A percentile compares a stretch with the other conserved stretches of the same genome.
Evolutionary conservation across 352 stramenopile species (phyloP).

Genomic region (Globisporangium iwayamae): DNA sequence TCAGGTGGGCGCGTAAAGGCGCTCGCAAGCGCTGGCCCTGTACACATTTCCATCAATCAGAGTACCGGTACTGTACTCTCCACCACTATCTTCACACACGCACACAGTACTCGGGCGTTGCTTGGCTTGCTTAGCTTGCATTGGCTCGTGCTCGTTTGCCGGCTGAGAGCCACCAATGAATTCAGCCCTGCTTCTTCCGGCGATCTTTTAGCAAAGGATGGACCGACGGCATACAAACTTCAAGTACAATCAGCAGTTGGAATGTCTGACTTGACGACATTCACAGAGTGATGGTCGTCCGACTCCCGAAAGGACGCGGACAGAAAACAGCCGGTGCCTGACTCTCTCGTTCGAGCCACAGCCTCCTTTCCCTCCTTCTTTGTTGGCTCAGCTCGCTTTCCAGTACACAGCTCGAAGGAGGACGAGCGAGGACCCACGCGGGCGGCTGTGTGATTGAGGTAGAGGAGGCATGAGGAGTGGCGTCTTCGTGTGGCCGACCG

Average conservation of each 20-base stretch:
- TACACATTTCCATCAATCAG: too few species aligned
- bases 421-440: not conserved
- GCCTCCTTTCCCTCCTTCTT: not conserved
- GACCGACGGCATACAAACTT: not conserved
- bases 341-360: conserved; percentile 2
- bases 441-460: not conserved
- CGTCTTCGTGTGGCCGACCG: not conserved
- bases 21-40: too few species aligned
- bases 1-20: not conserved
- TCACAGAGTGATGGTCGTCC: conserved; percentile 1
- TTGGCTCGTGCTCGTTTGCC: not conserved
- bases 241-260: not conserved
- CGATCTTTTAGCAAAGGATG: not conserved
- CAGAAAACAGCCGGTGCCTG: not conserved
- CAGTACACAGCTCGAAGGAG: not conserved
- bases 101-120: not conserved
- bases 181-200: too few species aligned
- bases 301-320: conserved; percentile 1
- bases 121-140: not conserved
- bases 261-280: not conserved
- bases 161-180: too few species aligned
- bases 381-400: not conserved
- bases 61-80: not conserved
- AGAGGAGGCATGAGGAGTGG: not conserved
- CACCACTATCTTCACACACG: not conserved